Conservation (phyloP, 805 yeast species). For the Myxozyma mucilagina region DNA sequence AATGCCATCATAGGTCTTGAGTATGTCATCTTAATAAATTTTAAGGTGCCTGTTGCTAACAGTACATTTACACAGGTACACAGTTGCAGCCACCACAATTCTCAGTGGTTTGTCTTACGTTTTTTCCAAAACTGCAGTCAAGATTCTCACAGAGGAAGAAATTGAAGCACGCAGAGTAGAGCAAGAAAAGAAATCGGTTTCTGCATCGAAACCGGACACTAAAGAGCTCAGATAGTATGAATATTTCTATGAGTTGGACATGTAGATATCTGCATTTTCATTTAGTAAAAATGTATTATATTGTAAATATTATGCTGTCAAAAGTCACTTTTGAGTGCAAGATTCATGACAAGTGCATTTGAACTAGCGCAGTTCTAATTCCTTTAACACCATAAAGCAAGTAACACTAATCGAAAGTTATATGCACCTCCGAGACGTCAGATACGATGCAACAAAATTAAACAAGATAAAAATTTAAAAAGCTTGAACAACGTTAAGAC, state of each 20-base stretch:
- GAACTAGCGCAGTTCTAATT: background rate
- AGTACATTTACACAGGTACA: conserved; percentile 48
- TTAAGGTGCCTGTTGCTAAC: background rate
- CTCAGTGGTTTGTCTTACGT: conserved; percentile 78
- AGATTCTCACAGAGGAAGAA: conserved; percentile 42
- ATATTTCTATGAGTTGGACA: background rate
- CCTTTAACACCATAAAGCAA: background rate
- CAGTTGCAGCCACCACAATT: conserved; percentile 70
- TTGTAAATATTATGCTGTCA: background rate
- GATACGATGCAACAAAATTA: no score
- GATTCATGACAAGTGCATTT: background rate
- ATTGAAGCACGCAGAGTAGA: conserved; percentile 35
- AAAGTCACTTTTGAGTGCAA: no score
- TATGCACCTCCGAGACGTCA: no score
- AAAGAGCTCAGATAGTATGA: background rate
- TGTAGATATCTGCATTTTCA: background rate
- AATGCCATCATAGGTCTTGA: conserved; percentile 31
- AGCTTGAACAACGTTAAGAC: no score
- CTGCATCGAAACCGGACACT: background rate
- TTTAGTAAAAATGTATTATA: background rate
- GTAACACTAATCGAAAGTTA: no score
- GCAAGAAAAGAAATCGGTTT: conserved; percentile 25
- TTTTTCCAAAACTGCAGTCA: conserved; percentile 68
- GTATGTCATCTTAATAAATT: conserved; percentile 4
- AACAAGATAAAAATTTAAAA: background rate